A percentile compares a stretch with the other conserved stretches of the same genome.
phyloP scores from a whole-genome alignment of 116 monocot species.

The Phalaenopsis hybrid region DNA sequence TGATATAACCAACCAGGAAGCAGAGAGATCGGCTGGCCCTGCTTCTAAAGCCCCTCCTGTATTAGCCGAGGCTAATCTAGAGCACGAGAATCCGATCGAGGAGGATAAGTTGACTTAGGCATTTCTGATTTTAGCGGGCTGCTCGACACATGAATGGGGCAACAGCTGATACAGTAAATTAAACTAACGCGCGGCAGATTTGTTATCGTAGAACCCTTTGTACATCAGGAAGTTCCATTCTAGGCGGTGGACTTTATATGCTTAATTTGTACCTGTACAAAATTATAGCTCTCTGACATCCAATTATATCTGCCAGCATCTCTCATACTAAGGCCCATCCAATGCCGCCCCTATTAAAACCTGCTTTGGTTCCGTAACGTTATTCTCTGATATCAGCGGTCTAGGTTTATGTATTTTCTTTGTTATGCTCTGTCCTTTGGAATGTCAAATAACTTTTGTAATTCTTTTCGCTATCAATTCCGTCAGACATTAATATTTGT shows the following conservation, averaged over 20 bases:
- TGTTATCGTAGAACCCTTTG: not conserved
- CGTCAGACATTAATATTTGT: not conserved
- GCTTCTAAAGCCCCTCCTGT: not conserved
- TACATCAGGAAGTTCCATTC: not conserved
- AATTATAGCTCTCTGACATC: not conserved
- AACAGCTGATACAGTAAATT: not conserved
- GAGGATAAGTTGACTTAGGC: not conserved
- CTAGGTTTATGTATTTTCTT: not conserved
- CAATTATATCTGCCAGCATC: too few species aligned
- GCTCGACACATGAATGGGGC: not conserved
- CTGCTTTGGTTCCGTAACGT: too few species aligned
- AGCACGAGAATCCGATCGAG: not conserved
- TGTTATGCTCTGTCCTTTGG: not conserved
- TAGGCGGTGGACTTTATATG: not conserved
- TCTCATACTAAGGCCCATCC: too few species aligned
- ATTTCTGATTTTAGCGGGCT: not conserved
- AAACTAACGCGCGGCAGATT: not conserved
- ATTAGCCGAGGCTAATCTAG: not conserved
- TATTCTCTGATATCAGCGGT: too few species aligned
- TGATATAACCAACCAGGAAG: too few species aligned
- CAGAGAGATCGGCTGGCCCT: not conserved
- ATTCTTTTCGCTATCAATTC: not conserved
- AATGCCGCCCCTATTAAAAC: too few species aligned
- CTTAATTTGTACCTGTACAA: conserved; percentile 2
- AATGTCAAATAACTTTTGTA: not conserved